Evolutionary conservation across 2,329 filamentous ascomycete genomes (phyloP).

Genomic region (Colletotrichum sojae): DNA sequence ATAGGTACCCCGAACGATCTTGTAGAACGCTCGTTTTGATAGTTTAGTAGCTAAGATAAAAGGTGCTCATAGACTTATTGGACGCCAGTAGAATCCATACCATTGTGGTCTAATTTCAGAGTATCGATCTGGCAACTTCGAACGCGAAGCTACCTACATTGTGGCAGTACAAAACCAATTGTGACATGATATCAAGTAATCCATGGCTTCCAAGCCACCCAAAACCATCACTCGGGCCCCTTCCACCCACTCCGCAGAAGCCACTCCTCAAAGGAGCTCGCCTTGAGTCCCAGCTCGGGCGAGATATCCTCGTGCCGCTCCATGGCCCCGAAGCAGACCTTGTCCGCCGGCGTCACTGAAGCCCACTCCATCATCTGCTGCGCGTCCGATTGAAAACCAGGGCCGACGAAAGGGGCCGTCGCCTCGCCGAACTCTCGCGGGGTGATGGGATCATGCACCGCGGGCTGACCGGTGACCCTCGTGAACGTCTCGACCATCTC

Average conservation of each 20-base stretch:
- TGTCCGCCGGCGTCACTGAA: conserved; percentile 30
- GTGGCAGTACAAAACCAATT: too few relatives aligned
- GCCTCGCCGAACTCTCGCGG: not conserved
- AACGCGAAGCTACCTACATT: too few relatives aligned
- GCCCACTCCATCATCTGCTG: conserved; percentile 44
- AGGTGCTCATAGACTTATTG: too few relatives aligned
- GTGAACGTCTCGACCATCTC: conserved; percentile 38
- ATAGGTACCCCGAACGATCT: too few relatives aligned
- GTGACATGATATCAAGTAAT: too few relatives aligned
- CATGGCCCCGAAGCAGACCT: conserved; percentile 34
- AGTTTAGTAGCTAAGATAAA: too few relatives aligned
- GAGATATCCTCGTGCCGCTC: not conserved
- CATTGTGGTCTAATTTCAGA: too few relatives aligned
- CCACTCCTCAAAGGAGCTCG: conserved; percentile 8
- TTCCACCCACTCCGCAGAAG: not conserved
- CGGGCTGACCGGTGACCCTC: not conserved
- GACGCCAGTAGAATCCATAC: too few relatives aligned
- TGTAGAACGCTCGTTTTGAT: too few relatives aligned
- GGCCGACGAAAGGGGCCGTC: conserved; percentile 27
- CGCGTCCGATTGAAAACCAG: conserved; percentile 39
- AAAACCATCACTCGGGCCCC: not conserved
- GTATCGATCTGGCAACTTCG: too few relatives aligned
- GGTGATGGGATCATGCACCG: not conserved
- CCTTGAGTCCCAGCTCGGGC: conserved; percentile 7
- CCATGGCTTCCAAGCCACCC: too few relatives aligned